Evolutionary conservation across 2,329 filamentous ascomycete genomes (phyloP).

Genomic region (Fusarium chlamydosporum): DNA sequence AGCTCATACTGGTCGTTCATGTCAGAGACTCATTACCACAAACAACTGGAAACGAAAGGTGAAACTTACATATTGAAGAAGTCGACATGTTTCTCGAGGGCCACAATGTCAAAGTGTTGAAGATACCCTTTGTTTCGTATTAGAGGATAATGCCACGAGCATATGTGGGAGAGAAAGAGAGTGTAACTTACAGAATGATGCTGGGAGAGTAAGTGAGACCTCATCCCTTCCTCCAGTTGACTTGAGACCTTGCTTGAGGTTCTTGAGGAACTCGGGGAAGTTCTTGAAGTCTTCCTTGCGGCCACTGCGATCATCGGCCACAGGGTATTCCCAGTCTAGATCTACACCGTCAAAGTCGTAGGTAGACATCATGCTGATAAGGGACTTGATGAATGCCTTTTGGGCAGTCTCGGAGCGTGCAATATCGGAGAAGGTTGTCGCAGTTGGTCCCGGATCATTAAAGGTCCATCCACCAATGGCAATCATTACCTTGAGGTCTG

Average conservation of each 20-base stretch:
- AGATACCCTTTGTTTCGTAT: constrained; percentile 13
- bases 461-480: constrained; percentile 59
- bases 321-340: constrained; percentile 51
- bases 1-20: constrained; percentile 45
- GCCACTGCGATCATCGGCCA: constrained; percentile 54
- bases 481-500: constrained; percentile 55
- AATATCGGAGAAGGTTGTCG: constrained; percentile 46
- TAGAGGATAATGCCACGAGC: background rate
- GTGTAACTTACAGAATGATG: constrained; percentile 25
- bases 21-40: background rate
- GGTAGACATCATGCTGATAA: constrained; percentile 31
- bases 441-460: constrained; percentile 39
- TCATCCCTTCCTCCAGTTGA: constrained; percentile 17
- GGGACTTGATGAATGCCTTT: constrained; percentile 4
- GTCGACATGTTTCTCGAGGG: constrained; percentile 19
- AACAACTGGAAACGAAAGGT: background rate
- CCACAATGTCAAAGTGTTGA: constrained; percentile 16
- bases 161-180: background rate
- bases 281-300: background rate
- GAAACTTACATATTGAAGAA: constrained; percentile 29
- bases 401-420: background rate
- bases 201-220: constrained; percentile 18
- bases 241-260: constrained; percentile 9
- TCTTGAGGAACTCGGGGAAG: constrained; percentile 8
- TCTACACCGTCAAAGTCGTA: constrained; percentile 50